These are phyloP conservation scores for Pichia cephalocereana DNA, from an alignment of 805 yeast genomes.

Conservation along the genomic window DNA sequence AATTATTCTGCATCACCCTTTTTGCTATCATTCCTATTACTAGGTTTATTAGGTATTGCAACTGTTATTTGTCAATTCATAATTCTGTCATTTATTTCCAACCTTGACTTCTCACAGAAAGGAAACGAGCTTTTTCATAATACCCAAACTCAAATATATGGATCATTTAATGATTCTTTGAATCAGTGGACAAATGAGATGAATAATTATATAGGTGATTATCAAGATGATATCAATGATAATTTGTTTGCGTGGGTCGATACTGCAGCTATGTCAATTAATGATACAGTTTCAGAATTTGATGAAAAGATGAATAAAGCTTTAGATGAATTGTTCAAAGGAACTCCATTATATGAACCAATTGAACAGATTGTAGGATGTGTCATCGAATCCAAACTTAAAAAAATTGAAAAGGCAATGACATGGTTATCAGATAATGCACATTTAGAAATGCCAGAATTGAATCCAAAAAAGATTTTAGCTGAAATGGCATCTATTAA, in stretches of 20 bases:
- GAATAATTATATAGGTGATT: constrained; percentile 40
- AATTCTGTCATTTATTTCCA: constrained; percentile 25
- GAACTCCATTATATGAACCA: constrained; percentile 57
- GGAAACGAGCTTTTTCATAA: constrained; percentile 7
- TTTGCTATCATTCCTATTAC: constrained; percentile 38
- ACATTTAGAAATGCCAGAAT: constrained; percentile 46
- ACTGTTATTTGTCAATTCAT: constrained; percentile 46
- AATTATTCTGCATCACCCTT: constrained; percentile 45
- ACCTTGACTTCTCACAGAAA: constrained; percentile 1
- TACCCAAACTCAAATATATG: constrained; percentile 8
- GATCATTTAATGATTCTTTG: constrained; percentile 26
- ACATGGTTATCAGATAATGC: constrained; percentile 69
- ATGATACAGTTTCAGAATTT: constrained; percentile 50
- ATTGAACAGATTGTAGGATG: constrained; percentile 67
- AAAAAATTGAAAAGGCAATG: constrained; percentile 57
- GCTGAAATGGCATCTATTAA: constrained; percentile 6
- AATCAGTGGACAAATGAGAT: constrained; percentile 45
- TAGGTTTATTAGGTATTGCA: constrained; percentile 51
- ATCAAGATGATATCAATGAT: constrained; percentile 48
- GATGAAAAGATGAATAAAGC: constrained; percentile 49
- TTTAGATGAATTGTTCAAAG: constrained; percentile 51
- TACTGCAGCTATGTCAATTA: constrained; percentile 47
- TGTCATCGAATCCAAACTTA: constrained; percentile 65
- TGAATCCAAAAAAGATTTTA: constrained; percentile 18
- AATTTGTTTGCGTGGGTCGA: constrained; percentile 60